These are phyloP conservation scores for Prunus dulcis DNA, from an alignment of 306 rosid genomes.

Conservation along the genomic window DNA sequence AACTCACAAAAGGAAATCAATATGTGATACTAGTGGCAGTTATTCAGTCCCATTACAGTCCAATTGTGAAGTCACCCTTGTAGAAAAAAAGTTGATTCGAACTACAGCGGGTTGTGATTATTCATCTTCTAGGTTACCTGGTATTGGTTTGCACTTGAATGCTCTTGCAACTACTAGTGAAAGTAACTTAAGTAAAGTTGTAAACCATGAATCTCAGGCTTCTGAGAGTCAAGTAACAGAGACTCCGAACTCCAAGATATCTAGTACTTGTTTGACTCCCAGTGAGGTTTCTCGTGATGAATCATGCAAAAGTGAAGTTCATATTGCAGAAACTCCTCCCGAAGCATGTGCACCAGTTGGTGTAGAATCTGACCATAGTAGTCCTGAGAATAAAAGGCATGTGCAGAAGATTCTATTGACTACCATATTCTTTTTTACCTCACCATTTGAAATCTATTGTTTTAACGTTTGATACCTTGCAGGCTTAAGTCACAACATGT, in stretches of 20 bases:
- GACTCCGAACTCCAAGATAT: background rate
- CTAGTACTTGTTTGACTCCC: background rate
- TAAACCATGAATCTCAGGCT: background rate
- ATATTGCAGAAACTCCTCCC: background rate
- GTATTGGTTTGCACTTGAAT: too few relatives aligned
- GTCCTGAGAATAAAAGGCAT: too few relatives aligned
- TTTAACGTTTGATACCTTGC: background rate
- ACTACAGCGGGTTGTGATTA: background rate
- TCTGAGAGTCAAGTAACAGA: constrained; percentile 1
- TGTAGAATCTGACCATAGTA: too few relatives aligned
- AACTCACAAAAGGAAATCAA: too few relatives aligned
- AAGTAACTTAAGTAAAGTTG: background rate
- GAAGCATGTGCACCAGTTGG: background rate
- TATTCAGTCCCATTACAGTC: constrained; percentile 7
- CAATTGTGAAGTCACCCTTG: background rate
- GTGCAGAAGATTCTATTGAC: too few relatives aligned
- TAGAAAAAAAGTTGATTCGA: background rate
- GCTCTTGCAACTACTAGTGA: background rate
- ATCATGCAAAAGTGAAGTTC: constrained; percentile 8
- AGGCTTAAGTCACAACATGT: too few relatives aligned
- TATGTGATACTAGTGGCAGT: background rate
- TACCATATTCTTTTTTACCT: too few relatives aligned
- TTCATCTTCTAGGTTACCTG: too few relatives aligned
- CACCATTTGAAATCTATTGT: background rate
- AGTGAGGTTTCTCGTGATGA: constrained; percentile 4